Base-by-base conservation (phyloP, 345 rosid genomes). In the Eucalyptus erythrocorys region DNA sequence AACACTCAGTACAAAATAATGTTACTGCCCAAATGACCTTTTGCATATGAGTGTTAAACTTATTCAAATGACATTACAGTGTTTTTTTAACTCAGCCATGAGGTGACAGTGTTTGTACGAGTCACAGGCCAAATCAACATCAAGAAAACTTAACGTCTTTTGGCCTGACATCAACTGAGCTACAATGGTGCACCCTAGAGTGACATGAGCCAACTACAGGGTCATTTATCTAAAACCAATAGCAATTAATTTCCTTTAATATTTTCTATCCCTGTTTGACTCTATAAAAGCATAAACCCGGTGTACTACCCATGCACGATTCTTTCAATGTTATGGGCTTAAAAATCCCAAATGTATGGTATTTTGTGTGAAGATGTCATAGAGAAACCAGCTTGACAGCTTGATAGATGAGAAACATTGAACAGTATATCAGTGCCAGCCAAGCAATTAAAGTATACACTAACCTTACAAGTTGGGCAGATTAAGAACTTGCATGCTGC, bases 251-350 rank as follows among this genome's bases (percentile, higher is more conserved):
- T 57, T 26, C 64, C 13, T 57, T 26, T 1, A 24, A 57, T 57
- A 24, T 57, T 24, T 57, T 57, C 13, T 24, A 57, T 57, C 64
- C 30, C 2, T 4, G 6, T 57, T 57, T 26, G 64, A 26, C 7
- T 0, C 0, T 5, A 57, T 57, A 57, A 57, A 57, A 57, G 2
- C n/a, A 10, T 10, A 57, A 57, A 26, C 64, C n/a, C 0, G 13
- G 64, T 57, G n/a, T 5, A 10, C 13, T 57, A 10, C 2, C 1
- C 12, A 24, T 24, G 64, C 0, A 57, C 6, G 2, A 10, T 57
- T 57, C n/a, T 0, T 57, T 57, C 64, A 26, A 26, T 24, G 64
- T 57, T 10, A 57, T 57, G 64, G 64, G 30, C 12, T 55, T 22
- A 22, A 7, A 30, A 3, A 57, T 24, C 61, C n/a, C n/a, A 57